Base-by-base conservation (phyloP, 306 rosid species). In the Argentina anserina region DNA sequence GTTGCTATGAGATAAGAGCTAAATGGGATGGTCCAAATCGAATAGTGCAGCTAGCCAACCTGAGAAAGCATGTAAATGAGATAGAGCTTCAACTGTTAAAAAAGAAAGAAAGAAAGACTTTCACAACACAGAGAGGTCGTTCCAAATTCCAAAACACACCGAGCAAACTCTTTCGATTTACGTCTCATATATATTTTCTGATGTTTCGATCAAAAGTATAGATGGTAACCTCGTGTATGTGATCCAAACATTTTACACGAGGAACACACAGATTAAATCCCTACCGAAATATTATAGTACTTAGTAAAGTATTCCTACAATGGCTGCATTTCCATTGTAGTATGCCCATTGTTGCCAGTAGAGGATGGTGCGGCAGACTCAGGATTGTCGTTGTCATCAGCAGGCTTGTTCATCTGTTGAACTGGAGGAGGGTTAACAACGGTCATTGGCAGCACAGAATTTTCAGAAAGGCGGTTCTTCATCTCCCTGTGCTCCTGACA, bases 401-500 rank as follows among this genome's bases (percentile, higher is more conserved):
- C 67, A 33, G 92, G 52, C 68, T 87, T 62, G 43, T 62, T 81
- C 97, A 94, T 94, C 84, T 88, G 88, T 84, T 94, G 99, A 80
- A 79, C 60, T 1, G 96, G 96, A 36, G 97, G 97, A 18, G 96
- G 93, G 80, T 88, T 88, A 50, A 91, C 88, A 0, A 95, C 78
- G 0, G 97, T 95, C 97, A 95, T 90, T 25, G 89, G 88, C 75
- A 87, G 77, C 26, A 74, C 88, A 8, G 74, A 36, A 29, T 73
- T 81, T 46, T 95, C 97, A 0, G 97, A 77, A 34, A 95, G 97
- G 52, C 97, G 82, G 42, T 88, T 89, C 79, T 87, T 88, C 93
- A 87, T 90, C 93, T 95, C 99, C 80, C 97, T 76, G 83, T 95
- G 99, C 87, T 95, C 97, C 76, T 91, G 97, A 79, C 99, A 95